Base-by-base conservation (phyloP, 2,329 filamentous ascomycete genomes). In the Phialocephala sp. region DNA sequence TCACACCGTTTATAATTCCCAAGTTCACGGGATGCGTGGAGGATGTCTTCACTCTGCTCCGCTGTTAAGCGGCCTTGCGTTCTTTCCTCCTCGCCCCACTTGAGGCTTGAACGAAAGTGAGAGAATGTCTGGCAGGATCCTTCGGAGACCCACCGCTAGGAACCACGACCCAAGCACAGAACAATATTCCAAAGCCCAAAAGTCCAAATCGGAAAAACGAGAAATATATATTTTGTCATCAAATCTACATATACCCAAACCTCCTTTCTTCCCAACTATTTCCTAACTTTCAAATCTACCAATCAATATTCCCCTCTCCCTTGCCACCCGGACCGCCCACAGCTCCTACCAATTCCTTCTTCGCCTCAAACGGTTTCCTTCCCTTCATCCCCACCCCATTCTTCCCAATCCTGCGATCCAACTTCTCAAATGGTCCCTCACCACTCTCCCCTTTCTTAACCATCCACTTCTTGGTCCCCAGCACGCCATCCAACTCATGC, bases 401-500 rank as follows among this genome's bases (percentile, higher is more conserved):
- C 36, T 47, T 12, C 6, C 71, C 72, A 58, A 74, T 66, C 63
- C 66, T 72, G 66, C 64, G 72, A 68, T 78, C 76, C 27, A 76
- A 52, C 61, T 74, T 76, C 66, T 74, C 74, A 72, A 77, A 77
- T 35, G 73, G 73, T 5, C 66, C 60, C 63, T 66, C 71, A 2
- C 79, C 77, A 56, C 69, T 82, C 78, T 95, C 92, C 1, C 84
- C 89, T 77, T 89, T 90, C 80, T 84, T 89, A 20, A 97, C 88
- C 79, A 86, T 91, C 87, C 91, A 97, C 79, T 87, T 89, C 72
- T 83, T 82, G 0, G 93, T 97, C 0, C 92, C 92, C 35, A 97
- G 81, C 63, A 92, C 85, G 0, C 84, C 84, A 76, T 97, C 93
- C 54, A 97, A 82, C 79, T 97, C 93, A 61, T 89, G 89, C 0